Conservation (phyloP, 345 rosid genomes). For the Gossypioides kirkii region DNA sequence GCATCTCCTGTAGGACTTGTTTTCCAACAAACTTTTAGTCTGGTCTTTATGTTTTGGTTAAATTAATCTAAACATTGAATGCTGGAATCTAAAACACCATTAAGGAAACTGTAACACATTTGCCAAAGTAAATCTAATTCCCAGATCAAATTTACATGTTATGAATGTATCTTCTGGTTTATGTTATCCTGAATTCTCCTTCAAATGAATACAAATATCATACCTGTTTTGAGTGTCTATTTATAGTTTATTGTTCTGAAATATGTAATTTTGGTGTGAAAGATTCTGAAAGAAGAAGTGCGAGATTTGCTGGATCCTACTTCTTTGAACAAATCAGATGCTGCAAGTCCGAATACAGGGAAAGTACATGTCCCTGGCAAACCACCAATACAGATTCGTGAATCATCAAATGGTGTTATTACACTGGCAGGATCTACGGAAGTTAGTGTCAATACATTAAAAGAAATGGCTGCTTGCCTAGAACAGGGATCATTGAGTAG, state of each 20-base stretch:
- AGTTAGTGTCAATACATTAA: constrained; percentile 63
- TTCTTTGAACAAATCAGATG: constrained; percentile 53
- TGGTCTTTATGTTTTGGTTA: not conserved
- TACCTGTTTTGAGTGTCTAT: not conserved
- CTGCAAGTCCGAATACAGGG: constrained; percentile 45
- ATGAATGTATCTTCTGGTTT: not conserved
- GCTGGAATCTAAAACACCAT: not conserved
- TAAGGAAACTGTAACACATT: not conserved
- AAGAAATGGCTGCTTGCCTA: constrained; percentile 91
- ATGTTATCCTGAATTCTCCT: constrained; percentile 1
- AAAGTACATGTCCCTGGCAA: constrained; percentile 70
- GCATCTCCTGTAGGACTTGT: not conserved
- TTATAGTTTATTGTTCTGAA: constrained; percentile 2
- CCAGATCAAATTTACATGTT: not conserved
- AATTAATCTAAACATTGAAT: not conserved
- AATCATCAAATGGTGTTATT: constrained; percentile 91
- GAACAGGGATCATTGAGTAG: constrained; percentile 93
- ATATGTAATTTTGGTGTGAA: constrained; percentile 30
- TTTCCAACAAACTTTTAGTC: not conserved
- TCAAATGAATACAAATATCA: not conserved
- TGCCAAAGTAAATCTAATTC: not conserved
- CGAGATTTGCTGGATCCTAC: constrained; percentile 81
- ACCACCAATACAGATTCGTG: constrained; percentile 95
- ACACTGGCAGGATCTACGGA: constrained; percentile 99
- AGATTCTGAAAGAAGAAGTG: constrained; percentile 99